These are phyloP conservation scores for Blepharisma japonicum DNA, from an alignment of 73 alveolate genomes.

Conservation along the genomic window DNA sequence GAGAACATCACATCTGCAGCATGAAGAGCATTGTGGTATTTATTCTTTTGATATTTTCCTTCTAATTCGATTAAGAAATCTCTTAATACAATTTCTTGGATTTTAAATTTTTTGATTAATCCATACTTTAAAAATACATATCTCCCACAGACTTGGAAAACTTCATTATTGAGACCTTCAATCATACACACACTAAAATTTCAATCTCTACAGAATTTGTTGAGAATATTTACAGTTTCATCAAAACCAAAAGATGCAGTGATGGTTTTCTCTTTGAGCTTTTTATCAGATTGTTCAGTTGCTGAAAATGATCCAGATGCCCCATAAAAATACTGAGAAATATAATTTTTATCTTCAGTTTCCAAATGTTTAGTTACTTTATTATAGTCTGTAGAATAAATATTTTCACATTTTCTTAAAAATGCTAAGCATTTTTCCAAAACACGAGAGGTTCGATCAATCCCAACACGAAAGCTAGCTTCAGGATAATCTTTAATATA, in stretches of 20 bases:
- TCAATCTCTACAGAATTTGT: background rate
- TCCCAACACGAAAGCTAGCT: no score
- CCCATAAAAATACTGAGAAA: background rate
- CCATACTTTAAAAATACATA: background rate
- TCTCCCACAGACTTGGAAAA: background rate
- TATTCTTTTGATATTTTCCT: slow-evolving; percentile 25
- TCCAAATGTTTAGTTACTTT: background rate
- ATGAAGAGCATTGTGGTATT: slow-evolving; percentile 56
- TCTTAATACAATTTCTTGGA: background rate
- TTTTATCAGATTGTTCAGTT: no score
- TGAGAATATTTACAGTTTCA: background rate
- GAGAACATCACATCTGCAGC: slow-evolving; percentile 49
- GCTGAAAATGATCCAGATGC: no score
- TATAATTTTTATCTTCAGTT: background rate
- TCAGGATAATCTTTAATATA: no score
- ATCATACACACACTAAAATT: background rate
- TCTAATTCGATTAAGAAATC: slow-evolving; percentile 1
- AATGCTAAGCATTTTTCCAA: no score
- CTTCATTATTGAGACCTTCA: background rate
- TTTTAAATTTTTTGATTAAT: background rate
- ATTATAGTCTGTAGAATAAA: no score
- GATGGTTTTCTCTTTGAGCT: no score
- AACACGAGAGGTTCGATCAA: no score
- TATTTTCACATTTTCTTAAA: no score
- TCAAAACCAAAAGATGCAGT: no score